Percentiles rank a stretch among this genome's conserved stretches.
Conservation (phyloP, 2,329 filamentous ascomycete genomes). For the Penicillium sp. region DNA sequence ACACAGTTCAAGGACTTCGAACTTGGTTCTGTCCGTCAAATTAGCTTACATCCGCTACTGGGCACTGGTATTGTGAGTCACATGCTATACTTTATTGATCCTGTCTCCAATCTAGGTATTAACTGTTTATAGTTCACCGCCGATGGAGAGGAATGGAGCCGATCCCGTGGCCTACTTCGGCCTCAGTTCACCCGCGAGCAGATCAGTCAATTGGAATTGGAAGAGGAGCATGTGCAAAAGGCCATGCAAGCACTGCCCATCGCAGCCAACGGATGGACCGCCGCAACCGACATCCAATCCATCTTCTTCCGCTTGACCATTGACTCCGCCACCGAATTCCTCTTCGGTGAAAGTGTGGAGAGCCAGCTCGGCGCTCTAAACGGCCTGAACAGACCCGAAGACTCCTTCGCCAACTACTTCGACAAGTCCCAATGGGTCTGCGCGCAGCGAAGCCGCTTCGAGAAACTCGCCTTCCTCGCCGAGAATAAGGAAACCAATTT, state of each 20-base stretch:
- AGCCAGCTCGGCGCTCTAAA: conserved; percentile 44
- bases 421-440: conserved; percentile 35
- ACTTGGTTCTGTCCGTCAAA: conserved; percentile 71
- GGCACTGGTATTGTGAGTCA: conserved; percentile 46
- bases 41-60: conserved; percentile 48
- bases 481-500: conserved; percentile 32
- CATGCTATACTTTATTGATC: background rate
- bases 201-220: conserved; percentile 74
- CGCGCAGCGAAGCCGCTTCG: conserved; percentile 25
- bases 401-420: conserved; percentile 36
- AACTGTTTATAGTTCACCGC: conserved; percentile 54
- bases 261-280: conserved; percentile 47
- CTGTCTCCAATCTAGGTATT: background rate
- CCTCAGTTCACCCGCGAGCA: conserved; percentile 86
- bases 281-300: conserved; percentile 66
- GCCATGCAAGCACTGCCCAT: conserved; percentile 68
- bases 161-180: conserved; percentile 74
- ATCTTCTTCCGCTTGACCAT: conserved; percentile 83
- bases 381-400: conserved; percentile 51
- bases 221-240: conserved; percentile 73
- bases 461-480: conserved; percentile 27
- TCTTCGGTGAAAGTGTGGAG: conserved; percentile 73
- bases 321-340: conserved; percentile 81
- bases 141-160: conserved; percentile 74
- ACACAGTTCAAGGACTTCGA: conserved; percentile 81